A percentile compares a stretch with the other conserved stretches of the same genome.
Conservation (phyloP, 352 stramenopile species). For the Phytophthora palmivora region DNA sequence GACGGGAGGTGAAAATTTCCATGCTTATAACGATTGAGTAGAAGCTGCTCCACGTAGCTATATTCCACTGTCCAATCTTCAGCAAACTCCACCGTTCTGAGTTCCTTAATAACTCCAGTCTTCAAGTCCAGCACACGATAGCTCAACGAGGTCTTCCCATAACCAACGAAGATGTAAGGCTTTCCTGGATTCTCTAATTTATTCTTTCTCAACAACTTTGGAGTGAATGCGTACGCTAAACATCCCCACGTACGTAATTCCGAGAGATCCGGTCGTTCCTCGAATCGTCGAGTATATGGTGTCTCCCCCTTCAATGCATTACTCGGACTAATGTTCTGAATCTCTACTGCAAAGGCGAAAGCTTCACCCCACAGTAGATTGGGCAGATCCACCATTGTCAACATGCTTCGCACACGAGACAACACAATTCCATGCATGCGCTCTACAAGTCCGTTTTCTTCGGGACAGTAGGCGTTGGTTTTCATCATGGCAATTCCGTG, state of each 20-base stretch:
- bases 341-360: slow-evolving; percentile 7
- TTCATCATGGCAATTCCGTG: too few relatives aligned
- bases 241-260: slow-evolving; percentile 5
- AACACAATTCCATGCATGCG: slow-evolving; percentile 1
- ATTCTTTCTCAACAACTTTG: slow-evolving; percentile 20
- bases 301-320: slow-evolving; percentile 3
- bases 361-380: slow-evolving; percentile 5
- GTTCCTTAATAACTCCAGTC: slow-evolving; percentile 2
- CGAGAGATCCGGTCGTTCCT: too few relatives aligned
- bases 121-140: slow-evolving; percentile 10
- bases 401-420: neutral
- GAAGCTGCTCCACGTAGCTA: slow-evolving; percentile 11
- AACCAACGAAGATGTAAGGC: too few relatives aligned
- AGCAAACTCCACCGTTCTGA: slow-evolving; percentile 9
- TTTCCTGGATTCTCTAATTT: too few relatives aligned
- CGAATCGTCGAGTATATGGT: slow-evolving; percentile 15
- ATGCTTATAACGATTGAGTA: slow-evolving; percentile 9
- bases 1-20: slow-evolving; percentile 6
- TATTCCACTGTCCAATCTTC: slow-evolving; percentile 18
- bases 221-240: slow-evolving; percentile 8
- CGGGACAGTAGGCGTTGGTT: too few relatives aligned
- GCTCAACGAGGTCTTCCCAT: slow-evolving; percentile 5
- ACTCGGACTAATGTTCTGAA: slow-evolving; percentile 8
- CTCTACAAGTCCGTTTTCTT: too few relatives aligned
- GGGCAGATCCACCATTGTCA: slow-evolving; percentile 1